Base-by-base conservation (phyloP, 805 yeast species). In the Millerago galiae region DNA sequence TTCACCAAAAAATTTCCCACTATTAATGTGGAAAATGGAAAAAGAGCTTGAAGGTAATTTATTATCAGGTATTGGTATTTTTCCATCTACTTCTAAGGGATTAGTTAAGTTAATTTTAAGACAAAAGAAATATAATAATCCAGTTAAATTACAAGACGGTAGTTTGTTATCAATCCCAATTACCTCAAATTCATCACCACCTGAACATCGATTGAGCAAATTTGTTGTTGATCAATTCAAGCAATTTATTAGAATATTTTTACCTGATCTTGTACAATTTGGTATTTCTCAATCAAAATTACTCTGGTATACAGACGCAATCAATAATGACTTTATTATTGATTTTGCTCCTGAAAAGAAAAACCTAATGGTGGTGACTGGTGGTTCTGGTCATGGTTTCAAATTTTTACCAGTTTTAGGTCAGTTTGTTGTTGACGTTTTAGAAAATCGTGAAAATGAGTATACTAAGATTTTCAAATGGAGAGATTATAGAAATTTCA, bases 291-390 rank as follows among this genome's bases (percentile, higher is more conserved):
- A 37, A n/a, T 45, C 55, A 1, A 24, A 48, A 63, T 62, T 39
- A 59, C 64, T 70, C 44, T 72, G 67, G 67, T 63, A 62, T 41
- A 61, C 63, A 5, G 67, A 63, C 42, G 52, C 66, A 3, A 60
- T 60, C 15, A 55, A 61, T 36, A 56, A 60, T 29, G 64, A 51
- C 50, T 39, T 26, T 14, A 21, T 39, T n/a, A 26, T 39, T 10
- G 42, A 39, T 21, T 34, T n/a, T 21, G 34, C 27, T 14, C 42
- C 42, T 8, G 14, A 21, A 3, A 63, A 34, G 25, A 51, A 51
- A 25, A 54, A 53, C 17, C 39, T 63, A 28, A 37, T 63, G 6
- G 65, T 58, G n/a, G 57, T 65, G 18, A 66, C 67, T 37, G 67
- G 42, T 39, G 42, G 64, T 3, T 60, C 63, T 5, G 67, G 67